Conservation (phyloP, 768 basidiomycete genomes). For the Daedalea quercina region DNA sequence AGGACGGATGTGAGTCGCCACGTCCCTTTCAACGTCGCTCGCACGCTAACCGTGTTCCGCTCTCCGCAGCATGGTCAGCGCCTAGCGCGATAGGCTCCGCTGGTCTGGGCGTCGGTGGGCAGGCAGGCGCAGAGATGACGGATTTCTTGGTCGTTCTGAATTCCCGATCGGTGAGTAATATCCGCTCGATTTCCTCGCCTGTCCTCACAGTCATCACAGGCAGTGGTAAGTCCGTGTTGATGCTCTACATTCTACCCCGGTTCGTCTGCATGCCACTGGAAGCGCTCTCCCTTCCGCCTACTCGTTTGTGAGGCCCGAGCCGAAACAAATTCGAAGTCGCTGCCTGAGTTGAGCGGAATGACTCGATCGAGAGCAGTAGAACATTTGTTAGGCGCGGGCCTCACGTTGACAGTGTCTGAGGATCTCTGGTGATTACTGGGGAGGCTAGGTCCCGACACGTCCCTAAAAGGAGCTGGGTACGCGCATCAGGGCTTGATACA, state of each 20-base stretch:
- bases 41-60: not conserved
- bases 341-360: too few species aligned
- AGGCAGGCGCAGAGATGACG: conserved; percentile 81
- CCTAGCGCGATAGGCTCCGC: conserved; percentile 94
- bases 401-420: too few species aligned
- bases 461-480: too few species aligned
- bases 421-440: too few species aligned
- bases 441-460: too few species aligned
- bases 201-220: conserved; percentile 4
- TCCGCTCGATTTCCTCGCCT: not conserved
- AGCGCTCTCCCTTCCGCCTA: not conserved
- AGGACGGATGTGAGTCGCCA: conserved; percentile 65
- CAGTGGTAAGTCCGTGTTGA: conserved; percentile 44
- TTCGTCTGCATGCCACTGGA: not conserved
- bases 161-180: conserved; percentile 54
- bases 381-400: too few species aligned
- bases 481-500: too few species aligned
- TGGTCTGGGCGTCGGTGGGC: conserved; percentile 83
- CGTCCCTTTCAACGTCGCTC: not conserved
- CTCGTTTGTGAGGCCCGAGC: too few species aligned
- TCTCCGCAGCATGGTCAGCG: conserved; percentile 78
- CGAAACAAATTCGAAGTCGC: too few species aligned
- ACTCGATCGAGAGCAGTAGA: too few species aligned
- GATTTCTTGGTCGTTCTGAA: conserved; percentile 91
- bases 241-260: not conserved